Percentiles rank a stretch among this genome's conserved stretches.
These are phyloP conservation scores for Entophlyctis luteolus DNA, from an alignment of 192 early-diverging fungal genomes.

Conservation along the genomic window DNA sequence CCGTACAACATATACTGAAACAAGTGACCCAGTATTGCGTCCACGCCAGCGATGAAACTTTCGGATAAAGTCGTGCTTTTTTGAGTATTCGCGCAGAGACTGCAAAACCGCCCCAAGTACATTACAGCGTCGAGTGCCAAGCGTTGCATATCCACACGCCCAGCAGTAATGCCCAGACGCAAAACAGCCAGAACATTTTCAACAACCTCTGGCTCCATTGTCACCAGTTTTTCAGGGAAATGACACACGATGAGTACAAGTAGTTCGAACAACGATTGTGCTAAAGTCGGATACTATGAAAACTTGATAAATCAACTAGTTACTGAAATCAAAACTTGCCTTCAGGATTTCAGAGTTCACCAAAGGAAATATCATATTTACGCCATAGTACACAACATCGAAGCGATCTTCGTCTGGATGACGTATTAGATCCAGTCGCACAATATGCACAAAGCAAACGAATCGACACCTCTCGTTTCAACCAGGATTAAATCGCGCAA, in stretches of 20 bases:
- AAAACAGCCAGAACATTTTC: slow-evolving; percentile 13
- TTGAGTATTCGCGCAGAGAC: slow-evolving; percentile 17
- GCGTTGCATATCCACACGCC: slow-evolving; percentile 43
- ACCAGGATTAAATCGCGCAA: slow-evolving; percentile 57
- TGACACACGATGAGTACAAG: slow-evolving; percentile 1
- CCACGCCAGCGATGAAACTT: slow-evolving; percentile 31
- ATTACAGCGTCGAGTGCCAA: slow-evolving; percentile 47
- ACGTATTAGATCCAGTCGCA: background rate
- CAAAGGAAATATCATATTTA: slow-evolving; percentile 66
- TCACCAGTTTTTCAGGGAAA: slow-evolving; percentile 14
- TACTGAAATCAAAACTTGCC: slow-evolving; percentile 33
- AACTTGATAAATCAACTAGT: background rate
- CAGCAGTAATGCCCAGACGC: slow-evolving; percentile 6
- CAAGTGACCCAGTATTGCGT: slow-evolving; percentile 49
- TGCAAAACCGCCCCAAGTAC: slow-evolving; percentile 2
- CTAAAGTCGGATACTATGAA: slow-evolving; percentile 5
- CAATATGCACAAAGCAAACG: slow-evolving; percentile 6
- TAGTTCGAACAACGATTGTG: slow-evolving; percentile 13
- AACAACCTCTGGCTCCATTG: slow-evolving; percentile 2
- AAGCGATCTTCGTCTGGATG: slow-evolving; percentile 14
- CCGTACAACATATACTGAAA: slow-evolving; percentile 60
- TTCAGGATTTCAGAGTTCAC: slow-evolving; percentile 69
- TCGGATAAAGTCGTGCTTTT: background rate
- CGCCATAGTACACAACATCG: slow-evolving; percentile 68
- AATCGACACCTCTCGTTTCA: slow-evolving; percentile 56